Conservation (phyloP, 257 asterid species). For the Nicotiana undulata region DNA sequence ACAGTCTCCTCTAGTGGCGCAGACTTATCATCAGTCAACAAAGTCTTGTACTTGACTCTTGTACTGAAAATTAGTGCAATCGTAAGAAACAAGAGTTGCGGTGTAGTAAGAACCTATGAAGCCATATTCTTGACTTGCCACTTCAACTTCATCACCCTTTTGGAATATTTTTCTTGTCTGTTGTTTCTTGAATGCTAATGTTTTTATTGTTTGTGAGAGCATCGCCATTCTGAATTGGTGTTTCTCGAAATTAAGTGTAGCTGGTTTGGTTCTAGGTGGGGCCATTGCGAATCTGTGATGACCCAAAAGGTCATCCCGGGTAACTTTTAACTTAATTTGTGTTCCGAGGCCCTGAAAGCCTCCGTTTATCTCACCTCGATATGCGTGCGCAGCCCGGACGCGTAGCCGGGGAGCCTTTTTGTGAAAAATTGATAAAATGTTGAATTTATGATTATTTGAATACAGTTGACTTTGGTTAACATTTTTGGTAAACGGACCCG, state of each 20-base stretch:
- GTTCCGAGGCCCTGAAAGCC: too few species aligned
- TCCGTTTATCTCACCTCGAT: too few species aligned
- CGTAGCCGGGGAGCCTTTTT: too few species aligned
- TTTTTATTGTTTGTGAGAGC: neutral
- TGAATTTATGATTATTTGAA: too few species aligned
- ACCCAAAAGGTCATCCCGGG: too few species aligned
- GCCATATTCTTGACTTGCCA: constrained; percentile 12
- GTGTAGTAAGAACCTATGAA: constrained; percentile 11
- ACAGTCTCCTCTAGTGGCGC: neutral
- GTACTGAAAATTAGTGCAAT: neutral
- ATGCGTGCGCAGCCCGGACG: too few species aligned
- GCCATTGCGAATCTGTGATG: neutral
- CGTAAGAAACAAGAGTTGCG: neutral
- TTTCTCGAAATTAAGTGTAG: neutral
- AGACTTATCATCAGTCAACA: neutral
- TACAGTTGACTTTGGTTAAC: too few species aligned
- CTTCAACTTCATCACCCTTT: constrained; percentile 2
- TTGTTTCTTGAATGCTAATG: neutral
- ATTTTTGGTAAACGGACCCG: too few species aligned
- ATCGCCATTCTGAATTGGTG: neutral
- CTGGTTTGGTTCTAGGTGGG: neutral
- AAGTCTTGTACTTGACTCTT: constrained; percentile 7
- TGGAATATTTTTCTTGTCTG: neutral
- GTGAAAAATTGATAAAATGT: too few species aligned
- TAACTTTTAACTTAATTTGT: too few species aligned